Evolutionary conservation across 2,329 filamentous ascomycete species (phyloP), one percentile per base, ranked within the genome.

Genomic region (Acephala macrosclerotiorum): DNA sequence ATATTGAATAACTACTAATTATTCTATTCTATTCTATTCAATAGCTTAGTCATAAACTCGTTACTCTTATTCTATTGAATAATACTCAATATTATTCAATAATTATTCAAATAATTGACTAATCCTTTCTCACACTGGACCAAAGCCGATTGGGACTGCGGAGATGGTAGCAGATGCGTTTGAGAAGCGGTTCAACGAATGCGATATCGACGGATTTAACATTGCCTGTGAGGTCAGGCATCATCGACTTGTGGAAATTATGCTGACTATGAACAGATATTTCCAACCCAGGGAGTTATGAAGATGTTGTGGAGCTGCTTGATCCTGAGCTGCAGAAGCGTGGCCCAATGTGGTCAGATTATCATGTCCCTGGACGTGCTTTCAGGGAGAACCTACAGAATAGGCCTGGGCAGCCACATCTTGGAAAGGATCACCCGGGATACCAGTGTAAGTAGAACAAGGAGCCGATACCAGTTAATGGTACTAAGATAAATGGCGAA

Each of bases 151-250:
- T 20, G 58, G 63, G 14, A 57, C 58, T 20, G 29, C 49, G 8
- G 22, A 55, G 36, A 40, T 20, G 12, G 63, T 65, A 2, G 63
- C 58, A 1, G 63, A 93, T 73, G 82, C 84, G 45, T 81, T 93
- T 64, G 87, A 92, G 76, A 77, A 80, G 1, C 92, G 90, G 90
- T 80, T 91, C 0, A 73, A 80, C 35, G 89, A 91, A 75, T 89
- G 88, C 0, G 90, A 91, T 69, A 85, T 92, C 1, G 89, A 92
- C 72, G 90, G 90, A 0, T 93, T 93, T 78, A 93, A 93, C 73
- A 84, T 92, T 74, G 86, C 86, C 2, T 91, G 64, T 64, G 49
- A 64, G 62, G 14, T 4, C 14, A 12, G 5, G 5, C 14, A 42
- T 38, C 14, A 20, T 40, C 45, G 33, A 20, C 47, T 38, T 36